A percentile compares a stretch with the other conserved stretches of the same genome.
phyloP scores from a whole-genome alignment of 805 yeast genomes.

The Wickerhamomyces strasburgensis region DNA sequence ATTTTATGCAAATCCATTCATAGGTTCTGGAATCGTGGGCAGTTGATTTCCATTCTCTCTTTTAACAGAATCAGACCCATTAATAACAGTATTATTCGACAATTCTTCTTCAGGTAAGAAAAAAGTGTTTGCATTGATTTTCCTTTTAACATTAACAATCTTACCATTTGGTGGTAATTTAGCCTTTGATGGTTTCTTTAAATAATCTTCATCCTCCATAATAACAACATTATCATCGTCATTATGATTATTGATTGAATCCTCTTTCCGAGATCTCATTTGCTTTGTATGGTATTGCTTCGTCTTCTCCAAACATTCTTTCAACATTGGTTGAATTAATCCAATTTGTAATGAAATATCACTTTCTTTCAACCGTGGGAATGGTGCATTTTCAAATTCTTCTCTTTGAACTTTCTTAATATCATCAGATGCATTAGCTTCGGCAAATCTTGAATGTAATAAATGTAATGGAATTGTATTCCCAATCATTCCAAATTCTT shows the following conservation, averaged over 20 bases:
- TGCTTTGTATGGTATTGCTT: constrained; percentile 38
- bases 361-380: constrained; percentile 46
- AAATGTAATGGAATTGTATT: constrained; percentile 87
- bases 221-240: constrained; percentile 38
- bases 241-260: constrained; percentile 22
- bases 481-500: constrained; percentile 80
- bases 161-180: constrained; percentile 90
- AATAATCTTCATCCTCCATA: constrained; percentile 81
- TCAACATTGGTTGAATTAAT: constrained; percentile 51
- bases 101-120: constrained; percentile 37
- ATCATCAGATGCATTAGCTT: constrained; percentile 42
- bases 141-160: constrained; percentile 66
- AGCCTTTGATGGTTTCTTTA: constrained; percentile 68
- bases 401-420: constrained; percentile 51
- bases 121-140: constrained; percentile 47
- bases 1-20: not conserved
- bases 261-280: constrained; percentile 22
- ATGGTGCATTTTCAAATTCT: constrained; percentile 55
- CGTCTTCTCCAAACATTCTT: constrained; percentile 37
- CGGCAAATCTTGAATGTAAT: constrained; percentile 69
- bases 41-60: not conserved
- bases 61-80: not conserved
- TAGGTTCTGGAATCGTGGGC: not conserved
- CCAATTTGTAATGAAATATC: constrained; percentile 53
- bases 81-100: too few species aligned